Evolutionary conservation across 345 rosid species (phyloP).

Genomic region (Crucihimalaya himalaica): DNA sequence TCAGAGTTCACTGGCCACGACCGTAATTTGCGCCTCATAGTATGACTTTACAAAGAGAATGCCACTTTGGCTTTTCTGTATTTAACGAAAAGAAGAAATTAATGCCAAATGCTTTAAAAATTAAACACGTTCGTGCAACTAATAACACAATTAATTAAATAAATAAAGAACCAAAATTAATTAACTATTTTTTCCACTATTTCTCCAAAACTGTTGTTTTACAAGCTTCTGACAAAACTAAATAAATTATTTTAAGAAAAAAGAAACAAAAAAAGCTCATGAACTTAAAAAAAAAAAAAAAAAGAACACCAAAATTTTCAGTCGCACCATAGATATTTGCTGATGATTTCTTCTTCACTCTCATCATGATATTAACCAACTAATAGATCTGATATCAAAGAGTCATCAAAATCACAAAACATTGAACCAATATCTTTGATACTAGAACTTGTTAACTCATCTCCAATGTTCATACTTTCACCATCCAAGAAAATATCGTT

Average conservation of each 20-base stretch:
- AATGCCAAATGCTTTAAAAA: neutral
- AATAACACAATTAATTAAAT: constrained; percentile 15
- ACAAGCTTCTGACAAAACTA: constrained; percentile 36
- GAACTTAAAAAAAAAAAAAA: neutral
- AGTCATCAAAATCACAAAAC: constrained; percentile 77
- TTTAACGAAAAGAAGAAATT: neutral
- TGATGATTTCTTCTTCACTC: constrained; percentile 6
- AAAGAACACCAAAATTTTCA: constrained; percentile 41
- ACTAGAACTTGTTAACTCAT: constrained; percentile 32
- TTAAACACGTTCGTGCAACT: constrained; percentile 43
- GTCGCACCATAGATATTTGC: constrained; percentile 25
- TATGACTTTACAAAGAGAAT: constrained; percentile 51
- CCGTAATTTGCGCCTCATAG: constrained; percentile 58
- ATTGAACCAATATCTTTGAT: constrained; percentile 48
- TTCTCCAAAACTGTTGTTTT: constrained; percentile 45
- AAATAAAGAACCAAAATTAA: neutral
- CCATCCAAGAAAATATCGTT: constrained; percentile 45
- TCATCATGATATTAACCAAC: constrained; percentile 41
- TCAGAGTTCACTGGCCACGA: constrained; percentile 45
- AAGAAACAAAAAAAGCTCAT: constrained; percentile 11
- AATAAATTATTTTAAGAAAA: constrained; percentile 41
- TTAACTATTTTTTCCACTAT: constrained; percentile 38
- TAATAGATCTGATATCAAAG: constrained; percentile 58
- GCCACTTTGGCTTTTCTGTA: constrained; percentile 50
- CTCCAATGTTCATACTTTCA: constrained; percentile 41